Evolutionary conservation across 2,329 filamentous ascomycete species (phyloP).

Genomic region (Penicillium decumbens): DNA sequence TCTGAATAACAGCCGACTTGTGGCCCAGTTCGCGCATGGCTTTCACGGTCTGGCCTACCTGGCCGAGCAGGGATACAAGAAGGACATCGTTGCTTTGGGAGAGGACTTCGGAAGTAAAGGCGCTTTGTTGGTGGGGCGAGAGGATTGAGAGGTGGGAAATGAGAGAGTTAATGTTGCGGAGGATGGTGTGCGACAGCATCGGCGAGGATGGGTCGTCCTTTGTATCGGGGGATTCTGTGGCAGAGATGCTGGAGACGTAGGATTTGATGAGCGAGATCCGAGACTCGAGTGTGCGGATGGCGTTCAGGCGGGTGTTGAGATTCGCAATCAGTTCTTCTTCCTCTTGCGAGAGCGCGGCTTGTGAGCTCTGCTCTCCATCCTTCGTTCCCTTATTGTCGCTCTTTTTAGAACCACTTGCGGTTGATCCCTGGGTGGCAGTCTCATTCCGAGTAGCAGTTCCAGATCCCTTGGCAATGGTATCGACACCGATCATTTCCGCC

Average conservation of each 20-base stretch:
- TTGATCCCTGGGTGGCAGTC: slow-evolving; percentile 14
- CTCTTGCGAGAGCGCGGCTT: slow-evolving; percentile 49
- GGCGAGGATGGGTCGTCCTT: slow-evolving; percentile 41
- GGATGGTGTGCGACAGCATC: slow-evolving; percentile 64
- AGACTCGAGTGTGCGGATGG: slow-evolving; percentile 85
- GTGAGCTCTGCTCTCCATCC: slow-evolving; percentile 13
- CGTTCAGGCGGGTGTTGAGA: slow-evolving; percentile 83
- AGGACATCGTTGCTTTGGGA: slow-evolving; percentile 80
- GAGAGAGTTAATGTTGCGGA: slow-evolving; percentile 83
- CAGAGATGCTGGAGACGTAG: slow-evolving; percentile 68
- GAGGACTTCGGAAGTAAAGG: slow-evolving; percentile 66
- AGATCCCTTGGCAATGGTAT: slow-evolving; percentile 81
- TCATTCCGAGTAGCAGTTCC: slow-evolving; percentile 68
- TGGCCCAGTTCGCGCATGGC: slow-evolving; percentile 68
- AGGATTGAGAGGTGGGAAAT: slow-evolving; percentile 78
- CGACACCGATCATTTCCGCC: slow-evolving; percentile 95
- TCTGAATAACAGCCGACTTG: slow-evolving; percentile 63
- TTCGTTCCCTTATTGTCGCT: slow-evolving; percentile 16
- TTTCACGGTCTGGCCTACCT: slow-evolving; percentile 67
- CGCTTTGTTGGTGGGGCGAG: slow-evolving; percentile 62
- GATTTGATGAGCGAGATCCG: slow-evolving; percentile 66
- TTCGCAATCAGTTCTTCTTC: slow-evolving; percentile 63
- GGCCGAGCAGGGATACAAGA: slow-evolving; percentile 69
- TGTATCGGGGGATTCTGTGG: slow-evolving; percentile 53
- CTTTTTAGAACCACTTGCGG: slow-evolving; percentile 9